Percentiles rank a stretch among this genome's conserved stretches.
Conservation (phyloP, 176 grass and related monocot species). For the Areca catechu region DNA sequence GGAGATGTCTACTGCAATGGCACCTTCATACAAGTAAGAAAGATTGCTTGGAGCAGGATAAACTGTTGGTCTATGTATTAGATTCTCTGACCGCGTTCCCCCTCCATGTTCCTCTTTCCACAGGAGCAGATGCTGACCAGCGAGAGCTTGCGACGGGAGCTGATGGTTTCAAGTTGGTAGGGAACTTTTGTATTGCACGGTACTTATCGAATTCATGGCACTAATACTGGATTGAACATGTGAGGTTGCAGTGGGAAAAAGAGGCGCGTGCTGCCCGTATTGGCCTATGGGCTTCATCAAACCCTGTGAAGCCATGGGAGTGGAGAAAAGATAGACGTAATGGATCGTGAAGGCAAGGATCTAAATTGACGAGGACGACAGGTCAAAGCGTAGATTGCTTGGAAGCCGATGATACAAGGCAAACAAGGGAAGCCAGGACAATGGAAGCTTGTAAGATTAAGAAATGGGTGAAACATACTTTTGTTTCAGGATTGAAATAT, state of each 20-base stretch:
- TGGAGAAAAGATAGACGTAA: conserved; percentile 49
- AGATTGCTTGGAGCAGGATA: background rate
- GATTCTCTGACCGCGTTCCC: background rate
- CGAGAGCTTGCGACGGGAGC: conserved; percentile 48
- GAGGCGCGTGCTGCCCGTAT: conserved; percentile 26
- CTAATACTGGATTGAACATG: conserved; percentile 6
- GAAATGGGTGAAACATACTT: too few species aligned
- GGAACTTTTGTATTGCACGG: background rate
- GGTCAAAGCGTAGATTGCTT: background rate
- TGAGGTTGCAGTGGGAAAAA: conserved; percentile 64
- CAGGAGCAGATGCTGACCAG: conserved; percentile 68
- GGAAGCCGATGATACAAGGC: background rate
- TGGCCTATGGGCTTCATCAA: conserved; percentile 45
- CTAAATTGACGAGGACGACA: background rate
- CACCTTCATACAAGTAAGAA: conserved; percentile 59
- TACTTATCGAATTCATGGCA: background rate
- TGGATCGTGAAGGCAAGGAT: conserved; percentile 15
- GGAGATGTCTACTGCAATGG: conserved; percentile 59
- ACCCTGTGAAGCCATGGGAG: conserved; percentile 81
- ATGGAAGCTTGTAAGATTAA: too few species aligned
- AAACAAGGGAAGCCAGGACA: background rate
- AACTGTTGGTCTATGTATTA: conserved; percentile 1
- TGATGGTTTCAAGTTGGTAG: background rate
- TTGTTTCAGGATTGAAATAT: too few species aligned
- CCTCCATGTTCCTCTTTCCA: background rate